phyloP scores from a whole-genome alignment of 202 grass and related monocot genomes.

The Schoenoplectus triqueter region DNA sequence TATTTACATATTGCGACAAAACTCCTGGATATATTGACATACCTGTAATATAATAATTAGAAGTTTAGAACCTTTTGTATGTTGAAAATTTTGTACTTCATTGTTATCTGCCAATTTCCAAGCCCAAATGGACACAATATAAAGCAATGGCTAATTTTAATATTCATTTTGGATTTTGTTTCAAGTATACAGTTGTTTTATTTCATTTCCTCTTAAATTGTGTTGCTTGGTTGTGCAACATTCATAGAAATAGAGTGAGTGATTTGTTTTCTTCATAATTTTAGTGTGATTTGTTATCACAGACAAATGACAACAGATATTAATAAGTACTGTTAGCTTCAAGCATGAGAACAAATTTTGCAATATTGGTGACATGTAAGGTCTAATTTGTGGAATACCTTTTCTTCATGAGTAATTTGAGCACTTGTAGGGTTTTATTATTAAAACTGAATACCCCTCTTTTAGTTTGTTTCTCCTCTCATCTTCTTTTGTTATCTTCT shows the following conservation, averaged over 20 bases:
- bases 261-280: background rate
- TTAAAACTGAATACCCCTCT: background rate
- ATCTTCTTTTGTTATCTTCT: background rate
- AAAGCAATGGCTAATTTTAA: background rate
- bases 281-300: background rate
- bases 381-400: slow-evolving; percentile 17
- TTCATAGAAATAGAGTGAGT: background rate
- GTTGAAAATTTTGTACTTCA: slow-evolving; percentile 8
- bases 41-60: background rate
- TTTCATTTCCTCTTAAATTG: background rate
- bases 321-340: background rate
- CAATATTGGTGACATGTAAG: background rate
- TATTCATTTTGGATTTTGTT: slow-evolving; percentile 13
- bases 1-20: slow-evolving; percentile 30
- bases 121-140: background rate
- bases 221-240: slow-evolving; percentile 6
- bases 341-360: slow-evolving; percentile 28
- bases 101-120: background rate
- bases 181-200: background rate
- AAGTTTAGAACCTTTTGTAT: slow-evolving; percentile 3
- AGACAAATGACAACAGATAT: background rate
- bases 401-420: background rate
- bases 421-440: slow-evolving; percentile 13
- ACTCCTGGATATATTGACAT: background rate
- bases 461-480: slow-evolving; percentile 10